A percentile compares a stretch with the other conserved stretches of the same genome.
These are phyloP conservation scores for Colletotrichum karsti DNA, from an alignment of 2,329 filamentous ascomycete genomes.

Conservation along the genomic window DNA sequence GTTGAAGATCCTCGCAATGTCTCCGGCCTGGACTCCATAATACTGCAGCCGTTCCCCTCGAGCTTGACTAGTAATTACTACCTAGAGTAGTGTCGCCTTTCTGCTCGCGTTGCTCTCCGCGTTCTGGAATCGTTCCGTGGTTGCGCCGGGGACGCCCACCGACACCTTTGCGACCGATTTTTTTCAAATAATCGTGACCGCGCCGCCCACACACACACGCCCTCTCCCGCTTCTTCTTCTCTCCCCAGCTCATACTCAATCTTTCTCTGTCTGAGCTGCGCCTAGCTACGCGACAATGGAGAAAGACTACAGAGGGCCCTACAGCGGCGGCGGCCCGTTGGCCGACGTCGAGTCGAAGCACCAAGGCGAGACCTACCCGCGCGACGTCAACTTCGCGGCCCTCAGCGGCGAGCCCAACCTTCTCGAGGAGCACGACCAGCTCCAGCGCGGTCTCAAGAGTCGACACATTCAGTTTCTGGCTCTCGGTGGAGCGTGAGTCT, in stretches of 20 bases:
- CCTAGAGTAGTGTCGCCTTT: background rate
- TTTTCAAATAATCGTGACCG: background rate
- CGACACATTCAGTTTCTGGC: conserved; percentile 70
- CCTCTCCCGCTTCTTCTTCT: background rate
- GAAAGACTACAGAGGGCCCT: conserved; percentile 21
- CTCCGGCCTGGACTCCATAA: conserved; percentile 14
- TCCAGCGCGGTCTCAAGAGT: conserved; percentile 66
- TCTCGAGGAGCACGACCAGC: conserved; percentile 49
- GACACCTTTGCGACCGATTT: conserved; percentile 1
- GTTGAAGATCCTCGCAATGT: conserved; percentile 6
- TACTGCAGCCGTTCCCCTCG: background rate
- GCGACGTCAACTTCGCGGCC: conserved; percentile 33
- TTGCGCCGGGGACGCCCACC: conserved; percentile 21
- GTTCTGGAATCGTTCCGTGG: conserved; percentile 17
- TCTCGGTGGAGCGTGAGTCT: conserved; percentile 54
- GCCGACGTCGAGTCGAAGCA: conserved; percentile 32
- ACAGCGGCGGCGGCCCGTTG: conserved; percentile 19
- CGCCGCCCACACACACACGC: background rate
- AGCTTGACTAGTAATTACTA: background rate
- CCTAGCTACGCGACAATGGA: conserved; percentile 6
- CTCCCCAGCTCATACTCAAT: background rate
- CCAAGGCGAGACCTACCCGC: conserved; percentile 30
- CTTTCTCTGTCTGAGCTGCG: background rate
- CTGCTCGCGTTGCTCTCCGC: background rate
- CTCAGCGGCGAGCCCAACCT: conserved; percentile 40